Percentiles rank a stretch among this genome's conserved stretches.
Conservation (phyloP, 257 asterid species). For the Nicotiana undulata region DNA sequence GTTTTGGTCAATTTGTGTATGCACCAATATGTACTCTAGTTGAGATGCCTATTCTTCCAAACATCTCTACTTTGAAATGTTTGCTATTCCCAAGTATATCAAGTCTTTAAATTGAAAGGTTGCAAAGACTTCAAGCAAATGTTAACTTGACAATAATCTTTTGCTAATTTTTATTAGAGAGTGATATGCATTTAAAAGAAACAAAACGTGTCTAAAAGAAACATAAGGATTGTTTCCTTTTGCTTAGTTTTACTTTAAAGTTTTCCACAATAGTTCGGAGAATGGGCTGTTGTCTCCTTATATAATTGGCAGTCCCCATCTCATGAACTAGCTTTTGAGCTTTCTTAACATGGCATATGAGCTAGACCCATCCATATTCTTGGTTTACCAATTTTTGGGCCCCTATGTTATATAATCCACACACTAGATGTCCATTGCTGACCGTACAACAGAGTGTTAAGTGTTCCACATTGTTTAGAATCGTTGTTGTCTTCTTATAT, state of each 20-base stretch:
- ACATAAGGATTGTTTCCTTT: neutral
- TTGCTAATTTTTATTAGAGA: neutral
- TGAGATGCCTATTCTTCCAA: neutral
- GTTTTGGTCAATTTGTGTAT: neutral
- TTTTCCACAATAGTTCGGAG: neutral
- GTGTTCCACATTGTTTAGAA: neutral
- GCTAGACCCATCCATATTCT: no score
- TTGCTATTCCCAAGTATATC: neutral
- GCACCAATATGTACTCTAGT: constrained; percentile 1
- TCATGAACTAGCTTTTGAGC: no score
- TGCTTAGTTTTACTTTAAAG: neutral
- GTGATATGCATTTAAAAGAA: neutral
- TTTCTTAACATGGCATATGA: no score
- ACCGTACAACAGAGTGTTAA: neutral
- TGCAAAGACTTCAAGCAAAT: neutral
- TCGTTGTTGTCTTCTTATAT: neutral
- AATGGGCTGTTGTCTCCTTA: neutral
- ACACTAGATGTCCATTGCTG: no score
- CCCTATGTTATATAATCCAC: no score
- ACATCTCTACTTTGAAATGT: neutral
- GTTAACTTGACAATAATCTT: neutral
- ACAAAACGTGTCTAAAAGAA: neutral
- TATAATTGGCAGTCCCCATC: no score
- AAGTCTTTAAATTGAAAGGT: neutral
- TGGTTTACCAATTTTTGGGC: no score